A percentile compares a stretch with the other conserved stretches of the same genome.
These are phyloP conservation scores for Pyrenula aspistea DNA, from an alignment of 495 filamentous ascomycete species.

Conservation along the genomic window DNA sequence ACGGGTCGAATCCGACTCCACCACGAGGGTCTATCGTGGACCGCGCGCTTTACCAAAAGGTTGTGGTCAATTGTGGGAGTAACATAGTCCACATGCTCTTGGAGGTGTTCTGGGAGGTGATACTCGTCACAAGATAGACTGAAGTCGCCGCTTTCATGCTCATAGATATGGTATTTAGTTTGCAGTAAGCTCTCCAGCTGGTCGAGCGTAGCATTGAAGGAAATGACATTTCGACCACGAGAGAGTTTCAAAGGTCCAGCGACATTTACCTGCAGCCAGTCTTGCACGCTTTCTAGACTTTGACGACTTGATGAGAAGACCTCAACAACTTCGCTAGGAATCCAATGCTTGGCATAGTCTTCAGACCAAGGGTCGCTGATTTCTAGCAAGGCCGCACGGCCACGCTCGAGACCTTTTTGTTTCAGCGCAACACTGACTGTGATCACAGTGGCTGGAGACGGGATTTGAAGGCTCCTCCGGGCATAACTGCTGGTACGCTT, in stretches of 20 bases:
- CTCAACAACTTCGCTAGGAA: slow-evolving; percentile 12
- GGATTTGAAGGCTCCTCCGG: slow-evolving; percentile 3
- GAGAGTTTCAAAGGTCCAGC: slow-evolving; percentile 15
- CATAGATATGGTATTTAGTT: slow-evolving; percentile 35
- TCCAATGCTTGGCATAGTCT: slow-evolving; percentile 14
- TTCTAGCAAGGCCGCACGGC: slow-evolving; percentile 18
- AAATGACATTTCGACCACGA: slow-evolving; percentile 19
- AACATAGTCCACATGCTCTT: slow-evolving; percentile 35
- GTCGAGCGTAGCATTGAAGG: slow-evolving; percentile 25
- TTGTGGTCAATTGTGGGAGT: slow-evolving; percentile 24
- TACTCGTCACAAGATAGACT: slow-evolving; percentile 27
- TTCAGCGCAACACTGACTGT: slow-evolving; percentile 21
- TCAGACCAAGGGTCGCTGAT: slow-evolving; percentile 13
- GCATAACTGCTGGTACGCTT: neutral
- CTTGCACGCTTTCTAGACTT: slow-evolving; percentile 14
- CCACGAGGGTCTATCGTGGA: neutral
- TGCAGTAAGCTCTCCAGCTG: slow-evolving; percentile 32
- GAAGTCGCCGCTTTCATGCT: slow-evolving; percentile 18
- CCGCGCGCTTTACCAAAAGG: neutral
- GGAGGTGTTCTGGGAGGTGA: slow-evolving; percentile 27
- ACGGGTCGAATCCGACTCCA: neutral
- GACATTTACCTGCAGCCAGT: slow-evolving; percentile 31
- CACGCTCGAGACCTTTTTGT: slow-evolving; percentile 19
- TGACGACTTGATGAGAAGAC: slow-evolving; percentile 20
- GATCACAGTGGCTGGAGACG: slow-evolving; percentile 7